Evolutionary conservation across 129 eudicot genomes (phyloP).

Genomic region (Flaveria linearis): DNA sequence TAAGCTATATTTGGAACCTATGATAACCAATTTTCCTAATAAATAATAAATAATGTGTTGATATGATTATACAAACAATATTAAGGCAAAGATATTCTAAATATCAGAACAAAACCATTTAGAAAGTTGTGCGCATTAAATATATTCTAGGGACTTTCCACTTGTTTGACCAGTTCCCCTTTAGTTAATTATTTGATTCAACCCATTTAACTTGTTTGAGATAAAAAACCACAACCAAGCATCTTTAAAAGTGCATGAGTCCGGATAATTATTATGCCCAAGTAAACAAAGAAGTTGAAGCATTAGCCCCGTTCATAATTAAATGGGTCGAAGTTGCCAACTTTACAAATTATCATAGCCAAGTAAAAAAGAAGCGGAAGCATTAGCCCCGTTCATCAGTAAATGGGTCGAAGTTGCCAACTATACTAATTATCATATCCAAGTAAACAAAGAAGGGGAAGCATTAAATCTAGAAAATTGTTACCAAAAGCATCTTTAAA

Average conservation of each 20-base stretch:
- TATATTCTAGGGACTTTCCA: background rate
- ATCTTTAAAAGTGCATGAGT: no score
- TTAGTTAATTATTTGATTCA: background rate
- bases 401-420: background rate
- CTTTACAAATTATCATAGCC: background rate
- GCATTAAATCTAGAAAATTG: background rate
- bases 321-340: background rate
- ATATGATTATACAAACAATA: background rate
- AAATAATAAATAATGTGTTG: background rate
- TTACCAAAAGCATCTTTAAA: slow-evolving; percentile 93
- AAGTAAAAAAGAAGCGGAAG: no score
- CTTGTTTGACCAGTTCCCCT: background rate
- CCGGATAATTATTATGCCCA: no score
- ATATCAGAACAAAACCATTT: background rate
- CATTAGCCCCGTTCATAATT: background rate
- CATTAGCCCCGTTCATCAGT: background rate
- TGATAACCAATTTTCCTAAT: no score
- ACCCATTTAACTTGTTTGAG: background rate
- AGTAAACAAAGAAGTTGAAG: no score
- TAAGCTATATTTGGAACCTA: no score
- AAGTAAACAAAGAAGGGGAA: slow-evolving; percentile 4
- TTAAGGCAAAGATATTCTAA: background rate
- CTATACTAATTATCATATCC: background rate
- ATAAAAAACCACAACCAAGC: background rate
- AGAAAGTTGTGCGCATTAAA: background rate